Conservation (phyloP, 2,329 filamentous ascomycete species). For the Ramichloridium luteum region DNA sequence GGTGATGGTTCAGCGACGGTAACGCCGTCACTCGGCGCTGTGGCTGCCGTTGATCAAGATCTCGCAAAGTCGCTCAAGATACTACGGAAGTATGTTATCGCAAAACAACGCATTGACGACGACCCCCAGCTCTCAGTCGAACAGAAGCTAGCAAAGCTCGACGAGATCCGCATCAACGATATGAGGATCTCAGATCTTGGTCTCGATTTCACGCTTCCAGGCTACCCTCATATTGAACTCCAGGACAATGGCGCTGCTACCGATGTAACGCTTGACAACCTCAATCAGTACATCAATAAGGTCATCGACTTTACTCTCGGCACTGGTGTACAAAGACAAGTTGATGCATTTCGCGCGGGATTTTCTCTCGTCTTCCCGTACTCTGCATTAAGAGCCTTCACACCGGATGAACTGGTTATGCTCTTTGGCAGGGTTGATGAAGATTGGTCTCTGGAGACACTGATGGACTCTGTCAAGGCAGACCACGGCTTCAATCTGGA, state of each 20-base stretch:
- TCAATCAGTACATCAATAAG: conserved; percentile 75
- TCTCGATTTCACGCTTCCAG: conserved; percentile 88
- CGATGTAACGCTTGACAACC: conserved; percentile 76
- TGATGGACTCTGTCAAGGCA: conserved; percentile 97
- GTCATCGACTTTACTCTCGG: conserved; percentile 87
- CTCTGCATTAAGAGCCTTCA: conserved; percentile 82
- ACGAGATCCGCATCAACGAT: conserved; percentile 61
- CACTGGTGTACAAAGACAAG: conserved; percentile 74
- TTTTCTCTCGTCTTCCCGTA: conserved; percentile 97
- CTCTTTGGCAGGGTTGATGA: conserved; percentile 87
- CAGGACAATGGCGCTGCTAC: conserved; percentile 61
- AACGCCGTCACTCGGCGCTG: conserved; percentile 72
- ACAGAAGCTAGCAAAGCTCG: conserved; percentile 59
- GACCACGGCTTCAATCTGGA: conserved; percentile 99
- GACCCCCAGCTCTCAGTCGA: conserved; percentile 51
- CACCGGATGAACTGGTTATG: conserved; percentile 86
- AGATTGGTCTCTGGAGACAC: conserved; percentile 93
- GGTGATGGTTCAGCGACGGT: conserved; percentile 58
- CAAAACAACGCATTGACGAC: conserved; percentile 71
- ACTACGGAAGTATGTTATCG: conserved; percentile 73
- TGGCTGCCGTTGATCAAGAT: conserved; percentile 78
- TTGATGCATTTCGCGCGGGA: conserved; percentile 79
- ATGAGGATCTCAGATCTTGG: conserved; percentile 74
- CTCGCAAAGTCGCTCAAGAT: conserved; percentile 75
- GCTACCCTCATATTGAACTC: conserved; percentile 78